Base-by-base conservation (phyloP, 2,329 filamentous ascomycete species). In the Colletotrichum tanaceti region DNA sequence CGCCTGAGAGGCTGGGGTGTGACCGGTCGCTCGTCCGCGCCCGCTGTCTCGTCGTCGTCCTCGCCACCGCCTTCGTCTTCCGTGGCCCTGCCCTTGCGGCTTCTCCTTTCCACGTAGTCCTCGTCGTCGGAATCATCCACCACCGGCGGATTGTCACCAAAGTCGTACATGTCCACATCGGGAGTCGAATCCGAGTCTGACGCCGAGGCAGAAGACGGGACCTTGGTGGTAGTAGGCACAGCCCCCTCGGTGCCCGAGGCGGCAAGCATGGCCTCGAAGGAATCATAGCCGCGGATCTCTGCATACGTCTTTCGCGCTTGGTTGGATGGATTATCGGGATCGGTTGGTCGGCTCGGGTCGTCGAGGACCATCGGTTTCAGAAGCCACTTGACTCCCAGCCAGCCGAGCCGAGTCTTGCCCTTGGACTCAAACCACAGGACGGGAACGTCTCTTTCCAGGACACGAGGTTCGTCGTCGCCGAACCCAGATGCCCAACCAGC, bases 141-240 rank as follows among this genome's bases (percentile, higher is more conserved):
- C 13, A 76, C 65, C 5, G 44, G 60, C 2, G 77, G 78, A 0
- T 68, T 68, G 61, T 65, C 65, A 32, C 61, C 65, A 59, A 68
- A 68, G 24, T 68, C 62, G 28, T 65, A 68, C 65, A 65, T 68
- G 20, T 68, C 55, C 5, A 59, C 62, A 38, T 68, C 65, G 14
- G 57, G 62, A 4, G 57, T 24, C 24, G 55, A 59, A 10, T 68
- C 62, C 16, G 65, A 65, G 18, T 65, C 65, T 6, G 65, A 68
- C 6, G 62, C 65, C 14, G 65, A 55, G n/a, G 65, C 62, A 13
- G 63, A 55, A 14, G 65, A 68, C 11, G 49, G 65, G 20, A 52
- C 49, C 28, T 65, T 44, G 16, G 65, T 9, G 16, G 52, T 44
- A 13, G 65, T 9, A 11, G 52, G n/a, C 35, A 43, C 7, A 6